These are phyloP conservation scores for Elongisporangium prolatum DNA, from an alignment of 352 stramenopile species.

Conservation along the genomic window DNA sequence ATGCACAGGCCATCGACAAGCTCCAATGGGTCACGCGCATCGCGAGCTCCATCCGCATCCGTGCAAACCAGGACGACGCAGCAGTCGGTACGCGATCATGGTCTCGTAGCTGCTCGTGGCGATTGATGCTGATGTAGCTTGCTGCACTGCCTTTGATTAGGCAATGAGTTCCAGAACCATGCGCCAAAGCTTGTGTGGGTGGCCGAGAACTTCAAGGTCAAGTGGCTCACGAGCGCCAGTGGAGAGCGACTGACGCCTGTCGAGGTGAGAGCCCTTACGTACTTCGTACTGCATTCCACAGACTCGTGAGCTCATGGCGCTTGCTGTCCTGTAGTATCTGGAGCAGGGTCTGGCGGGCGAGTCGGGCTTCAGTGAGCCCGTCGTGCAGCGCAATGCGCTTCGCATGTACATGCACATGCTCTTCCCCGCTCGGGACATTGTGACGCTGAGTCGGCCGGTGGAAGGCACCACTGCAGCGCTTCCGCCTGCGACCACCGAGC, in stretches of 20 bases:
- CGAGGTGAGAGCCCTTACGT: slow-evolving; percentile 6
- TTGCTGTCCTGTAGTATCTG: slow-evolving; percentile 34
- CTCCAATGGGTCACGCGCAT: slow-evolving; percentile 48
- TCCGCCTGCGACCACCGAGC: slow-evolving; percentile 7
- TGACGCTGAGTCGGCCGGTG: slow-evolving; percentile 42
- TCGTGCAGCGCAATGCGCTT: slow-evolving; percentile 38
- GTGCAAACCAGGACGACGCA: slow-evolving; percentile 53
- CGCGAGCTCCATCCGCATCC: slow-evolving; percentile 34
- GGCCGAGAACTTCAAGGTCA: slow-evolving; percentile 58
- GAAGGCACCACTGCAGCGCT: slow-evolving; percentile 23
- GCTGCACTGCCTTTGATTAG: slow-evolving; percentile 7
- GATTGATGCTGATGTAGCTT: slow-evolving; percentile 5
- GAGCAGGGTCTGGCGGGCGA: slow-evolving; percentile 40
- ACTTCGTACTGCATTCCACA: neutral
- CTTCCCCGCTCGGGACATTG: slow-evolving; percentile 35
- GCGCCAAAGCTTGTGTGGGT: slow-evolving; percentile 64
- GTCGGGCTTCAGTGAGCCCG: slow-evolving; percentile 47
- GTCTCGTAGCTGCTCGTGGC: neutral
- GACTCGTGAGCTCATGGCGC: neutral
- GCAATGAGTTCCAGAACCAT: slow-evolving; percentile 37
- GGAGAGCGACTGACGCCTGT: slow-evolving; percentile 39
- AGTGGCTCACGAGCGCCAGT: slow-evolving; percentile 44
- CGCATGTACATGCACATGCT: slow-evolving; percentile 59
- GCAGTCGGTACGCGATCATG: slow-evolving; percentile 26
- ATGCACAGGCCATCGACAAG: slow-evolving; percentile 28